Base-by-base conservation (phyloP, 768 basidiomycete genomes). In the Phylloporus sp. region DNA sequence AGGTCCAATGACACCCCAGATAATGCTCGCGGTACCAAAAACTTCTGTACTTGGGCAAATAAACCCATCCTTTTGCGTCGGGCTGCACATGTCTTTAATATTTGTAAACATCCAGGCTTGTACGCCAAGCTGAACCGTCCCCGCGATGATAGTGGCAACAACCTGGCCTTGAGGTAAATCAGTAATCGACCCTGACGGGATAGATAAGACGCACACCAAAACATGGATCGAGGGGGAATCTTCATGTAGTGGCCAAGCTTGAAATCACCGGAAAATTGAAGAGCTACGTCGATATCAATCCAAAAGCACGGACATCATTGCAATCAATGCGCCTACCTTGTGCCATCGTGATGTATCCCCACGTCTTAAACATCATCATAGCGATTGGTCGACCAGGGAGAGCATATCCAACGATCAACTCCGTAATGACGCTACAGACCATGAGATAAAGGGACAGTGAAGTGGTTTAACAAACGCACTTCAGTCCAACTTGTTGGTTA, bases 1-100 rank as follows among this genome's bases (percentile, higher is more conserved):
- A 6, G 90, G 90, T 2, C 90, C 88, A 50, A 93, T 87, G 54
- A 88, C 86, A 54, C 91, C 87, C 84, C 84, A 90, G 56, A 91
- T 79, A 55, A 92, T 79, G 52, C 81, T 82, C 20, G 89, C 89
- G 3, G 86, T 88, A 32, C 86, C 87, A 65, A 91, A 91, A 8
- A 88, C 85, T 54, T 82, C 75, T 6, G 85, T 85, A 11, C 51
- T 66, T 0, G 87, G 86, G 65, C 88, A 91, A 48, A 80, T 85
- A 67, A 89, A 90, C 22, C 80, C 78, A 58, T 84, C 7, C 18
- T 53, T 57, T 36, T 70, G 67, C 6, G 50, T 59, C 4, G 53
- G 42, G 6, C 57, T 53, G 68, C 72, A 54, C 28, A 73, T 67
- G 36, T 67, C 63, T 2, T 64, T 59, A 47, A 78, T 73, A 26